Conservation (phyloP, 2,329 filamentous ascomycete species). For the Talaromyces sp. region DNA sequence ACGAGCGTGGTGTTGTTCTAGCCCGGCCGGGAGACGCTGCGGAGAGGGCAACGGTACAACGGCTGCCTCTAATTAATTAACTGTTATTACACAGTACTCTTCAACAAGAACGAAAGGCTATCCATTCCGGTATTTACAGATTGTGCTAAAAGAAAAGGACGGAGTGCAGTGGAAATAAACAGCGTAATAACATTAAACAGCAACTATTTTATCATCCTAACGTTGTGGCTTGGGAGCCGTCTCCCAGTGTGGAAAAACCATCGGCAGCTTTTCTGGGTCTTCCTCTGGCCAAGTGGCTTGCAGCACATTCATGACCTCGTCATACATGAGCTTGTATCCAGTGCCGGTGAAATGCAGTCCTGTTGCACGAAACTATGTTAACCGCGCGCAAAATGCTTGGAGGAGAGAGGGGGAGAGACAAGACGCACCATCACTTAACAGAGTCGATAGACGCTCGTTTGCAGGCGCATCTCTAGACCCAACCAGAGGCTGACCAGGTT, state of each 20-base stretch:
- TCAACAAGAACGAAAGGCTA: background rate
- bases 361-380: slow-evolving; percentile 19
- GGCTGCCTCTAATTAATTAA: background rate
- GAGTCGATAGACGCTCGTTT: slow-evolving; percentile 50
- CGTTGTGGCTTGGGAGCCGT: slow-evolving; percentile 32
- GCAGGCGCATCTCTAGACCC: slow-evolving; percentile 55
- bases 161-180: background rate
- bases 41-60: background rate
- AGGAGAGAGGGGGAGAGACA: background rate
- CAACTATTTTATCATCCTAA: background rate
- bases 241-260: slow-evolving; percentile 52
- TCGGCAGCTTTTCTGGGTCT: slow-evolving; percentile 46
- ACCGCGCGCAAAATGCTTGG: background rate
- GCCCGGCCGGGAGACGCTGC: background rate
- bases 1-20: background rate
- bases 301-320: slow-evolving; percentile 50
- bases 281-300: slow-evolving; percentile 50
- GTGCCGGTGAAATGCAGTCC: slow-evolving; percentile 54
- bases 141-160: background rate
- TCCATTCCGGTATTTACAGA: background rate
- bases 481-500: slow-evolving; percentile 44
- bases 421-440: slow-evolving; percentile 53
- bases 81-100: background rate
- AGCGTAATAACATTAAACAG: background rate
- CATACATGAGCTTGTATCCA: slow-evolving; percentile 54